These are phyloP conservation scores for Coprinopsis marcescibilis DNA, from an alignment of 768 basidiomycete species.

Conservation along the genomic window DNA sequence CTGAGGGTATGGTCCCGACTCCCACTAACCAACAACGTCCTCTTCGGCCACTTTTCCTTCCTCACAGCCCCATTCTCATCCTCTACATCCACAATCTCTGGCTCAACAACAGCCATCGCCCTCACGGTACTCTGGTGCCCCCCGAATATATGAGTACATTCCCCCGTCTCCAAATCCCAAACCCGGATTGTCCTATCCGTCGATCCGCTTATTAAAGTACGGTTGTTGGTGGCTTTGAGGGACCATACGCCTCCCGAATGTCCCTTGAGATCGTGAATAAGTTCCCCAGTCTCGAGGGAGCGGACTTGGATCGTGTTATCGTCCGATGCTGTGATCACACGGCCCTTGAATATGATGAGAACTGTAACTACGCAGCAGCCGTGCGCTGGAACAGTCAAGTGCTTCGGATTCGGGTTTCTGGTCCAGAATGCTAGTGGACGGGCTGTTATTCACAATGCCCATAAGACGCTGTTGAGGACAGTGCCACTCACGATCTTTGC, in stretches of 20 bases:
- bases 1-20: constrained; percentile 64
- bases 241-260: constrained; percentile 98
- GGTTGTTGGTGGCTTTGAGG: constrained; percentile 81
- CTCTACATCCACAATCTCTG: constrained; percentile 77
- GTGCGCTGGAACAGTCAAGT: constrained; percentile 81
- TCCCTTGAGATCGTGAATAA: constrained; percentile 71
- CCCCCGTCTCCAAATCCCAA: constrained; percentile 76
- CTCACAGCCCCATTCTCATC: constrained; percentile 53
- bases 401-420: constrained; percentile 61
- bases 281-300: constrained; percentile 74
- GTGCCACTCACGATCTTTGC: too few relatives aligned
- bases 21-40: constrained; percentile 68
- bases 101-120: constrained; percentile 93
- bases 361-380: constrained; percentile 92
- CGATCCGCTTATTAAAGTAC: constrained; percentile 84
- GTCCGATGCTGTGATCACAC: constrained; percentile 95
- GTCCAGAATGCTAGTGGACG: too few relatives aligned
- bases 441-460: too few relatives aligned
- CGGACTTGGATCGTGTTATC: constrained; percentile 96
- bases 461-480: too few relatives aligned
- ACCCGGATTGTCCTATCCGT: constrained; percentile 91
- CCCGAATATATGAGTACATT: constrained; percentile 88
- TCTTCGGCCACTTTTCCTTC: constrained; percentile 66
- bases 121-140: constrained; percentile 96
- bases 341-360: constrained; percentile 87